These are phyloP conservation scores for Agarophyton chilense DNA, from an alignment of 23 red algal species.

Conservation along the genomic window DNA sequence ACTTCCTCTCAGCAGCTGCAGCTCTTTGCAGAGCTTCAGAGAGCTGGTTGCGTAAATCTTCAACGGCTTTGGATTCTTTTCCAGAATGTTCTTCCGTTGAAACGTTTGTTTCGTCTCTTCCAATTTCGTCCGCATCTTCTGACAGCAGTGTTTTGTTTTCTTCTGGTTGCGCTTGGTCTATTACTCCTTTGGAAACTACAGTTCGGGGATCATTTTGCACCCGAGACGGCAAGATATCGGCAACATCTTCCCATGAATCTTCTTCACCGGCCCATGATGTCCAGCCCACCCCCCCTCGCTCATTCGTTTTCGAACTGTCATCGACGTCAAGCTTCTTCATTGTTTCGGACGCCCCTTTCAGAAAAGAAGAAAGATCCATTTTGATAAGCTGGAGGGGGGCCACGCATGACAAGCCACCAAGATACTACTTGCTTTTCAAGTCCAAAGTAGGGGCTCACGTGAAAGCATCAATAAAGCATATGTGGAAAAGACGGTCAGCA, in stretches of 20 bases:
- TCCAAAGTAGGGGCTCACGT: no score
- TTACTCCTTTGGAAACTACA: neutral
- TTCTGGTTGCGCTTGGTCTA: neutral
- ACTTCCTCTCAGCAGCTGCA: conserved; percentile 45
- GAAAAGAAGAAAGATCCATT: conserved; percentile 54
- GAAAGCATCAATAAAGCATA: no score
- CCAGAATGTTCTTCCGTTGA: neutral
- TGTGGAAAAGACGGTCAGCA: no score
- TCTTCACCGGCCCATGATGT: conserved; percentile 51
- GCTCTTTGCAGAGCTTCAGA: conserved; percentile 36
- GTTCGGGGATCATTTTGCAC: conserved; percentile 5
- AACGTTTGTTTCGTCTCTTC: neutral
- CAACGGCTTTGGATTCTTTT: neutral
- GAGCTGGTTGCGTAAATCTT: neutral
- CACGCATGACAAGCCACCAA: neutral
- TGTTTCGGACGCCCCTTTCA: conserved; percentile 56
- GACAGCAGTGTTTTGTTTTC: neutral
- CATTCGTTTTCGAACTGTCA: conserved; percentile 15
- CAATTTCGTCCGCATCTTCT: neutral
- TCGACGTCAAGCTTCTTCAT: conserved; percentile 41
- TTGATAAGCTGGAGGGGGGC: neutral
- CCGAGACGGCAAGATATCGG: conserved; percentile 20
- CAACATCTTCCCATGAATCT: conserved; percentile 71
- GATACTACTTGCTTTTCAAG: no score
- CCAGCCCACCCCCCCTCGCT: conserved; percentile 10